A percentile compares a stretch with the other conserved stretches of the same genome.
Conservation (phyloP, 2,329 filamentous ascomycete genomes). For the Lasiodiplodia sp. region DNA sequence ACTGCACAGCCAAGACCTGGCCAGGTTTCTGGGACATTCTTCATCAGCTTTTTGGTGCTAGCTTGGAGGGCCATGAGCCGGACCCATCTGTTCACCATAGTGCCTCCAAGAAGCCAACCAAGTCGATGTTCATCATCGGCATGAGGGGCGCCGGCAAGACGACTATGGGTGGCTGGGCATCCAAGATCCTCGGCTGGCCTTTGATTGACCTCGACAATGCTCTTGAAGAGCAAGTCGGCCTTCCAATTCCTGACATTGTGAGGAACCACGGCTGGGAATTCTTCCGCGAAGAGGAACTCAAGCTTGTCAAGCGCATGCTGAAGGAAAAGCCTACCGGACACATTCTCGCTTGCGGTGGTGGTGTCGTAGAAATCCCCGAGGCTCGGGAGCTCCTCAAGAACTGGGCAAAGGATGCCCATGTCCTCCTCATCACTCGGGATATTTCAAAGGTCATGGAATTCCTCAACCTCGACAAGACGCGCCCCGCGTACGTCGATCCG, state of each 20-base stretch:
- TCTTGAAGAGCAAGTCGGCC: slow-evolving; percentile 75
- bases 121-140: slow-evolving; percentile 91
- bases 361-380: slow-evolving; percentile 84
- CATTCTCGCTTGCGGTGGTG: slow-evolving; percentile 92
- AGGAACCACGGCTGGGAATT: slow-evolving; percentile 81
- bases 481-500: slow-evolving; percentile 90
- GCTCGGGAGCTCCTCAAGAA: slow-evolving; percentile 77
- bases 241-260: slow-evolving; percentile 87
- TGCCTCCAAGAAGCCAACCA: slow-evolving; percentile 45
- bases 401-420: slow-evolving; percentile 78
- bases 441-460: slow-evolving; percentile 89
- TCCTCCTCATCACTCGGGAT: slow-evolving; percentile 86
- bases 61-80: slow-evolving; percentile 76
- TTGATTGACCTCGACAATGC: slow-evolving; percentile 89
- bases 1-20: slow-evolving; percentile 98
- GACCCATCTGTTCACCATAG: slow-evolving; percentile 47
- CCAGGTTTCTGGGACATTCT: slow-evolving; percentile 97
- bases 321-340: slow-evolving; percentile 76
- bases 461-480: slow-evolving; percentile 84
- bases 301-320: slow-evolving; percentile 75
- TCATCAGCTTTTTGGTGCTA: slow-evolving; percentile 76
- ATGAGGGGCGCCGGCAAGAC: slow-evolving; percentile 99
- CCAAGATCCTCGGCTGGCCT: slow-evolving; percentile 74
- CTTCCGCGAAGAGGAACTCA: slow-evolving; percentile 81
- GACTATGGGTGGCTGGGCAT: slow-evolving; percentile 87